Conservation (phyloP, 345 rosid genomes). For the Acer negundo region DNA sequence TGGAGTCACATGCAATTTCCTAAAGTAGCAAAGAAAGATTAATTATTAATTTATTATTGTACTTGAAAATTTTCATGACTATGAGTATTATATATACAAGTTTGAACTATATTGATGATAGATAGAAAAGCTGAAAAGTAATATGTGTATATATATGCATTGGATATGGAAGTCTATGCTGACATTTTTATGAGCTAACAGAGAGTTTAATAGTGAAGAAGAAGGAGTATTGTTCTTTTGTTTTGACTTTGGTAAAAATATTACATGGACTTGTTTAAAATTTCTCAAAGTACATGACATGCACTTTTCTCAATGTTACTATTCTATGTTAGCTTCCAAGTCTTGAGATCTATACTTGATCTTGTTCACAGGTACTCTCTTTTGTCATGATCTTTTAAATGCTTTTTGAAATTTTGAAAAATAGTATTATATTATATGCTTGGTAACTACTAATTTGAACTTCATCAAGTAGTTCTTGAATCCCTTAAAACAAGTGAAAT, state of each 20-base stretch:
- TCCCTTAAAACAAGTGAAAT: not conserved
- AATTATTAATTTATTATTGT: not conserved
- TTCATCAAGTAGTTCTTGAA: too few relatives aligned
- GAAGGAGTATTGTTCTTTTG: not conserved
- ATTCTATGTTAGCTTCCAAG: not conserved
- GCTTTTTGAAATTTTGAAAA: not conserved
- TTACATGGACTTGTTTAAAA: not conserved
- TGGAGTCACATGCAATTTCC: constrained; percentile 3
- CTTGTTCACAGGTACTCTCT: too few relatives aligned
- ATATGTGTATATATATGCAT: not conserved
- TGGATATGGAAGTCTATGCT: not conserved
- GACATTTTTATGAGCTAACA: not conserved
- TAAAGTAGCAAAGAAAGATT: not conserved
- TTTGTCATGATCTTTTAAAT: not conserved
- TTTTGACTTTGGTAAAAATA: not conserved
- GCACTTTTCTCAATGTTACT: not conserved
- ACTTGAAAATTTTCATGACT: not conserved
- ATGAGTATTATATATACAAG: too few relatives aligned
- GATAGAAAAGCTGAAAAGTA: not conserved
- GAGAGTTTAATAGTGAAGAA: not conserved
- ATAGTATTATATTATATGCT: not conserved
- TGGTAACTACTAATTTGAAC: not conserved
- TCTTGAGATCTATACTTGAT: not conserved
- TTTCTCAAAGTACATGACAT: not conserved
- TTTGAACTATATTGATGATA: not conserved